phyloP scores from a whole-genome alignment of 768 basidiomycete species.

The Candolleomyces aberdarensis region DNA sequence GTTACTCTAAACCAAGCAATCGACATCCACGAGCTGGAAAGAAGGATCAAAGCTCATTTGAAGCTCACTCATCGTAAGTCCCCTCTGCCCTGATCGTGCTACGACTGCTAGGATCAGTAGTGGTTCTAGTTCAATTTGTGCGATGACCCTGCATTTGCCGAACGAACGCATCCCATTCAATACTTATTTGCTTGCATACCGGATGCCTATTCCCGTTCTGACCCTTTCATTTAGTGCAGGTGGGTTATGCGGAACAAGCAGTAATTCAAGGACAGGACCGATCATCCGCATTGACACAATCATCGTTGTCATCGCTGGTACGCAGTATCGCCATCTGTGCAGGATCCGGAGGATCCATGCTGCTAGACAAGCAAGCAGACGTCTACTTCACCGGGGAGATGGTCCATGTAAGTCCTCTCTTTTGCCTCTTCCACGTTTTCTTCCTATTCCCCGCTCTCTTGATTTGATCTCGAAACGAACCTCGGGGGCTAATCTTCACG shows the following conservation, averaged over 20 bases:
- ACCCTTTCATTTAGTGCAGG: slow-evolving; percentile 49
- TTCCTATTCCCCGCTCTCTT: too few relatives aligned
- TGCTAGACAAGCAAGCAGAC: slow-evolving; percentile 72
- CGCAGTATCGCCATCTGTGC: slow-evolving; percentile 85
- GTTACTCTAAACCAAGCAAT: slow-evolving; percentile 60
- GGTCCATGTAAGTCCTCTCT: slow-evolving; percentile 62
- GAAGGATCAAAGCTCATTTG: slow-evolving; percentile 68
- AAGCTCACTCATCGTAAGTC: slow-evolving; percentile 30
- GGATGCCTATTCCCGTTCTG: slow-evolving; percentile 6
- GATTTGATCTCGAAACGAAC: too few relatives aligned
- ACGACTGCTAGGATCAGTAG: background rate
- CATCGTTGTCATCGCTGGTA: slow-evolving; percentile 31
- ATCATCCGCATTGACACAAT: slow-evolving; percentile 3
- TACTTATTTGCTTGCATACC: background rate
- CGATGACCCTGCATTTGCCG: slow-evolving; percentile 6
- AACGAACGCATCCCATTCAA: too few relatives aligned
- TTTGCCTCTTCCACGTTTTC: too few relatives aligned
- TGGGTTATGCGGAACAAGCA: slow-evolving; percentile 45
- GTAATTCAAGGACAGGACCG: slow-evolving; percentile 5
- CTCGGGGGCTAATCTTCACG: too few relatives aligned
- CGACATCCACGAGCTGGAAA: slow-evolving; percentile 56
- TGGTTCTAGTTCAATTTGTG: slow-evolving; percentile 14
- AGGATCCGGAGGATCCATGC: slow-evolving; percentile 80
- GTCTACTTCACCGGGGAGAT: slow-evolving; percentile 93
- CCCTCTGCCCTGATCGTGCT: background rate